phyloP scores from a whole-genome alignment of 495 filamentous ascomycete genomes.

The Neurospora tetraspora region DNA sequence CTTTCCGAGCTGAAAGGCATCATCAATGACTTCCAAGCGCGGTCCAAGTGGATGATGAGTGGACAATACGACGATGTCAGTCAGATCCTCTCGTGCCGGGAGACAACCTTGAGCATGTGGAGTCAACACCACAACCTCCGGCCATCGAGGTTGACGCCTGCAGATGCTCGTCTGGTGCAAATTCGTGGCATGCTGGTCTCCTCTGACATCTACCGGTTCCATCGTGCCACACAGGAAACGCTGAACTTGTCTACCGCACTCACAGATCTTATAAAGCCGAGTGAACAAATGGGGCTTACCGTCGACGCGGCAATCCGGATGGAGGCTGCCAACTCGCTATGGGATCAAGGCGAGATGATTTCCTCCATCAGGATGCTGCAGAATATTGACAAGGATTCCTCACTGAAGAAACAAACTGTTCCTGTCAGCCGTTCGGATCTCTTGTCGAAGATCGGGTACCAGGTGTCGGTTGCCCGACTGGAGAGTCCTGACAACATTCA shows the following conservation, averaged over 20 bases:
- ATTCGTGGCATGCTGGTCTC: slow-evolving; percentile 62
- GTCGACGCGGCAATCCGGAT: slow-evolving; percentile 63
- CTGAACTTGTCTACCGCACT: slow-evolving; percentile 74
- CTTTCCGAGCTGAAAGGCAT: slow-evolving; percentile 49
- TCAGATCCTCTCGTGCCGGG: slow-evolving; percentile 70
- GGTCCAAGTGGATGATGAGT: slow-evolving; percentile 68
- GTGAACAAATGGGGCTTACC: slow-evolving; percentile 56
- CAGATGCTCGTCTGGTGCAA: slow-evolving; percentile 61
- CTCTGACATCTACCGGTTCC: slow-evolving; percentile 62
- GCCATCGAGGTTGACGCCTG: slow-evolving; percentile 43
- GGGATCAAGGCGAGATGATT: slow-evolving; percentile 90
- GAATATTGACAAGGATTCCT: slow-evolving; percentile 50
- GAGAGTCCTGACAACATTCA: slow-evolving; percentile 90
- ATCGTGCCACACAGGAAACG: slow-evolving; percentile 76
- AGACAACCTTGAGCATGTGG: slow-evolving; percentile 73
- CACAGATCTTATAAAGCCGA: slow-evolving; percentile 58
- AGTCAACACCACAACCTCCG: slow-evolving; percentile 56
- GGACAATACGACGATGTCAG: slow-evolving; percentile 71
- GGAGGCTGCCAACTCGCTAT: slow-evolving; percentile 81
- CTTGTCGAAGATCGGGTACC: slow-evolving; percentile 76
- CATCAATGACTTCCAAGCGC: slow-evolving; percentile 50
- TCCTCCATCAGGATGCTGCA: slow-evolving; percentile 84
- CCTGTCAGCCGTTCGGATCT: slow-evolving; percentile 67
- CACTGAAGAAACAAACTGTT: slow-evolving; percentile 60
- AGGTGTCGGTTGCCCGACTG: slow-evolving; percentile 82